Base-by-base conservation (phyloP, 208 protist species). In the Trypanosoma brucei region DNA sequence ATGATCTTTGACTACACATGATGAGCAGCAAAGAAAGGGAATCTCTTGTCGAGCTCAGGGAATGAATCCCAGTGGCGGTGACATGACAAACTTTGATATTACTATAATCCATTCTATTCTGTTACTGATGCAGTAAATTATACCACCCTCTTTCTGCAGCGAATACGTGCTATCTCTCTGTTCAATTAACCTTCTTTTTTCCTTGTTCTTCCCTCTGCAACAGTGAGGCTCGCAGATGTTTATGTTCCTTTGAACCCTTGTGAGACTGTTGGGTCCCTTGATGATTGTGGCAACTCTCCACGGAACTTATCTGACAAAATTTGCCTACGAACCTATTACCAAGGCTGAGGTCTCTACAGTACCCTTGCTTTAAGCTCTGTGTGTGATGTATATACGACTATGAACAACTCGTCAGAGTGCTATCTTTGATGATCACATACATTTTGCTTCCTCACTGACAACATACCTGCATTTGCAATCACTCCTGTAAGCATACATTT, bases 251-350 rank as follows among this genome's bases (percentile, higher is more conserved):
- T 14, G 11, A 46, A 46, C 8, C 42, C 42, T 11, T 46, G 50
- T 38, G 44, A 8, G 9, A 13, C 34, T 31, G 40, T 38, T 1
- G n/a, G 13, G 34, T 33, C 52, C 58, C 35, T 39, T 71, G 65
- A 65, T 65, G 65, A 71, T 49, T 65, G 58, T 71, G 65, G 65
- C 65, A 55, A 31, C 65, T 71, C 65, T 71, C 65, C 65, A 46
- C 62, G 65, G 65, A 71, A 50, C 36, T 50, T 34, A 33, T 30
- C 46, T 71, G 65, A 60, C 65, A 55, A 54, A 1, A 70, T 62
- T 48, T 36, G 65, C 65, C 65, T 59, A 40, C 65, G 65, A 70
- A 70, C 65, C 65, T 63, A 70, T 48, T 70, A 52, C 65, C 65
- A 62, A 52, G 65, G 65, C 62, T 59, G 62, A 67, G 62, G 62